Evolutionary conservation across 768 basidiomycete genomes (phyloP).

Genomic region (Pleurotus salmoneostramineus): DNA sequence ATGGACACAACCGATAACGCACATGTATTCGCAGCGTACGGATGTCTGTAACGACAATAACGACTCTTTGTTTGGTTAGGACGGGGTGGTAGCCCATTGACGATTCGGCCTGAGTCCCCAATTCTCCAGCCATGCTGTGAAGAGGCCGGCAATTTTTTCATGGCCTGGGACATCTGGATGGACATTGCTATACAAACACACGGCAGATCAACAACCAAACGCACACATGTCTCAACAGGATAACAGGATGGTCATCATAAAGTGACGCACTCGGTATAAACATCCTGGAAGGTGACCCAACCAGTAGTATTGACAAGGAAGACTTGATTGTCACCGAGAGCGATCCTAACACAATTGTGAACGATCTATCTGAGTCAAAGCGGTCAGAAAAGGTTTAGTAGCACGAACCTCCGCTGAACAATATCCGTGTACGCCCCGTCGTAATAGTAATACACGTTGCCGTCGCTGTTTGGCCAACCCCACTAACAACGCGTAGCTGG

Average conservation of each 20-base stretch:
- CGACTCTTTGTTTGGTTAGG: neutral
- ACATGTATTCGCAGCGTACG: neutral
- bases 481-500: constrained; percentile 28
- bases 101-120: constrained; percentile 37
- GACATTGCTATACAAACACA: constrained; percentile 28
- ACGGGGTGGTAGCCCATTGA: constrained; percentile 14
- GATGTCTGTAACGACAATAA: too few relatives aligned
- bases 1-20: neutral
- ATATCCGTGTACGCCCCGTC: constrained; percentile 42
- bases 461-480: constrained; percentile 54
- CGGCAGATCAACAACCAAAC: neutral
- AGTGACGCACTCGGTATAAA: constrained; percentile 36
- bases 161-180: constrained; percentile 49
- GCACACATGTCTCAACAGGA: neutral
- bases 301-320: constrained; percentile 55
- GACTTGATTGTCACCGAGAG: constrained; percentile 40
- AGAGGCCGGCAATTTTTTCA: constrained; percentile 39
- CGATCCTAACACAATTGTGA: constrained; percentile 22
- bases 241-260: too few relatives aligned
- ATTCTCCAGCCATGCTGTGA: constrained; percentile 39
- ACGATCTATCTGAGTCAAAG: neutral
- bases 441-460: constrained; percentile 40
- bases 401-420: constrained; percentile 31
- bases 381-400: neutral
- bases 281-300: constrained; percentile 48